Evolutionary conservation across 495 filamentous ascomycete genomes (phyloP), one percentile per base, ranked within the genome.

Genomic region (Aspergillus steynii): DNA sequence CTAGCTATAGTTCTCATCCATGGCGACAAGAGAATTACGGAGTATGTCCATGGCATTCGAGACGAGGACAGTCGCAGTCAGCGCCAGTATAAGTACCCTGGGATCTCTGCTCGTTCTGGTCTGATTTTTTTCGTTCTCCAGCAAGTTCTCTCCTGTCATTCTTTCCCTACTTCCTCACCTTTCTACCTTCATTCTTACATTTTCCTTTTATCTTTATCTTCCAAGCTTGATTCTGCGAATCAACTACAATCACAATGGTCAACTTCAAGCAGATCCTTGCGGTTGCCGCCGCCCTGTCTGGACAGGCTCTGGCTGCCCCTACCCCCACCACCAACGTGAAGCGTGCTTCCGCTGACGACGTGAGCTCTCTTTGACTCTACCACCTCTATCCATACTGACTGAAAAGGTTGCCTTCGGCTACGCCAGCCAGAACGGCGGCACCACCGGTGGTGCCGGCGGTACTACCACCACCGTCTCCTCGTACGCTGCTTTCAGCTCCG

Each of bases 401-500:
- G 29, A 31, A 29, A 1, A 76, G 71, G 61, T 58, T 20, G 72
- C 72, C 5, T 68, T 68, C 28, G 75, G 75, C 27, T 82, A 72
- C 55, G 78, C 79, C 27, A 77, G 75, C 58, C 53, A 73, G 63
- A 82, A 81, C 58, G 79, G 80, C 37, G 80, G 80, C 45, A 88
- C 85, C 20, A 87, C 76, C n/a, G 86, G 86, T 42, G 86, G 86
- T 56, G 69, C 74, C 32, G 83, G 84, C 14, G 86, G 85, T 55
- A 81, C 76, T 2, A 85, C 82, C 5, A 84, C 81, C 10, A 86
- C 83, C 8, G 86, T 88, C 53, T 83, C 83, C 2, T 80, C 80
- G 3, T 82, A 84, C 31, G 80, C 82, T 27, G 72, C 75, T 29
- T 82, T 87, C 65, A 77, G 77, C 1, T 66, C 74, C 0, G 85